Evolutionary conservation across 176 grass and related monocot species (phyloP).

Genomic region (Carex cristatella): DNA sequence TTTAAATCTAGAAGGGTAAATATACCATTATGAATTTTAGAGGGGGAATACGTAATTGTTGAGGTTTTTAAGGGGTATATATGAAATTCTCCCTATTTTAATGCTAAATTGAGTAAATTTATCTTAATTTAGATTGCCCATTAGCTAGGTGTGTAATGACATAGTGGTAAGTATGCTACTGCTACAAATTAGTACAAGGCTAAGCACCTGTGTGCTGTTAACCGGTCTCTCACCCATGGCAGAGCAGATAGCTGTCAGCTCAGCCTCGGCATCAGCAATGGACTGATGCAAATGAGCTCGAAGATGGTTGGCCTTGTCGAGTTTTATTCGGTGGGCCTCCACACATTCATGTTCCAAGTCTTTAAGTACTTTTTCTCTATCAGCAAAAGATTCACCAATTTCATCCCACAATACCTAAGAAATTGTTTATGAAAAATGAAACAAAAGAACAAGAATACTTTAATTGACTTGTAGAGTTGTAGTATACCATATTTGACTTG

Average conservation of each 20-base stretch:
- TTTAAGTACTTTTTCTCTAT: constrained; percentile 52
- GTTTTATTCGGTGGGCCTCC: constrained; percentile 62
- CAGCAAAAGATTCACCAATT: constrained; percentile 55
- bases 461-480: background rate
- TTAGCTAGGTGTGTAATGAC: background rate
- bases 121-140: background rate
- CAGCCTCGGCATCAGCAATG: constrained; percentile 67
- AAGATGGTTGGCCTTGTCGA: constrained; percentile 52
- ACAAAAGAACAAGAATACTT: background rate
- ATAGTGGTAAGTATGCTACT: background rate
- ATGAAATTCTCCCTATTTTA: background rate
- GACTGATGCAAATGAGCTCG: constrained; percentile 53
- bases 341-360: constrained; percentile 75
- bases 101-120: background rate
- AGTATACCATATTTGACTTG: background rate
- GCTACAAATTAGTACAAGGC: background rate
- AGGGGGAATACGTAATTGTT: too few relatives aligned
- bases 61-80: too few relatives aligned
- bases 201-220: constrained; percentile 51
- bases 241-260: constrained; percentile 68
- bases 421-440: constrained; percentile 5
- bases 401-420: constrained; percentile 77
- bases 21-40: too few relatives aligned
- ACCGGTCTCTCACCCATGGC: constrained; percentile 53
- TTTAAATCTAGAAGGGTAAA: too few relatives aligned